These are phyloP conservation scores for Dimargaris xerosporica DNA, from an alignment of 192 early-diverging fungal species.

Conservation along the genomic window DNA sequence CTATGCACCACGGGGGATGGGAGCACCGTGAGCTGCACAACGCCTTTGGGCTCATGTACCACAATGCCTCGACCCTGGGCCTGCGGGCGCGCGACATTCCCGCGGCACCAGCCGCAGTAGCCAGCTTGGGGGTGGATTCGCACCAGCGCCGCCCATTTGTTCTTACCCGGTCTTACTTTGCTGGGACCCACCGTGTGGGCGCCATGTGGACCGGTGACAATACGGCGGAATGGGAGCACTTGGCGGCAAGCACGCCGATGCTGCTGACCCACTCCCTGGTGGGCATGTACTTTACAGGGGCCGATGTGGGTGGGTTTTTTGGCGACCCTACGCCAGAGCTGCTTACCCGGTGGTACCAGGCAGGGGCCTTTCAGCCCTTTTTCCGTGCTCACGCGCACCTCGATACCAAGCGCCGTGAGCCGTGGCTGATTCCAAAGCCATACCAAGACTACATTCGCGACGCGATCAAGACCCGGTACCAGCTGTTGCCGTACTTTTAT, in stretches of 20 bases:
- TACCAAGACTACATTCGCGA: conserved; percentile 61
- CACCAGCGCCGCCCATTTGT: conserved; percentile 73
- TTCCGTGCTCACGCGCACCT: conserved; percentile 97
- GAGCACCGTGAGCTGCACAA: conserved; percentile 97
- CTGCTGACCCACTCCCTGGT: conserved; percentile 68
- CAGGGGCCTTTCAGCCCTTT: conserved; percentile 89
- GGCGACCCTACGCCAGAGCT: conserved; percentile 80
- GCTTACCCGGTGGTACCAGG: conserved; percentile 96
- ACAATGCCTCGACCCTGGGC: conserved; percentile 75
- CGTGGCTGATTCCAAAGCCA: conserved; percentile 87
- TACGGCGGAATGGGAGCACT: conserved; percentile 72
- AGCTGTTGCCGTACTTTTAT: conserved; percentile 81
- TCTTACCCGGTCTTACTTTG: conserved; percentile 91
- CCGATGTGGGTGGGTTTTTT: conserved; percentile 97
- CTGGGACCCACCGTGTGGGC: conserved; percentile 86
- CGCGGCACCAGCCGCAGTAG: background rate
- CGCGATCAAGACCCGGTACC: conserved; percentile 69
- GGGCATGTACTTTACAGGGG: conserved; percentile 84
- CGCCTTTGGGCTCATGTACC: conserved; percentile 74
- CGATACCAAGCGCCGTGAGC: conserved; percentile 92
- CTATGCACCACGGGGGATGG: conserved; percentile 66
- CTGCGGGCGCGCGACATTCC: conserved; percentile 32
- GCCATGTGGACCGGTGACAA: conserved; percentile 99
- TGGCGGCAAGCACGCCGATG: conserved; percentile 76
- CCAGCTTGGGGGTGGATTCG: conserved; percentile 12